Base-by-base conservation (phyloP, 371 early-diverging fungal species). In the Apophysomyces ossiformis region DNA sequence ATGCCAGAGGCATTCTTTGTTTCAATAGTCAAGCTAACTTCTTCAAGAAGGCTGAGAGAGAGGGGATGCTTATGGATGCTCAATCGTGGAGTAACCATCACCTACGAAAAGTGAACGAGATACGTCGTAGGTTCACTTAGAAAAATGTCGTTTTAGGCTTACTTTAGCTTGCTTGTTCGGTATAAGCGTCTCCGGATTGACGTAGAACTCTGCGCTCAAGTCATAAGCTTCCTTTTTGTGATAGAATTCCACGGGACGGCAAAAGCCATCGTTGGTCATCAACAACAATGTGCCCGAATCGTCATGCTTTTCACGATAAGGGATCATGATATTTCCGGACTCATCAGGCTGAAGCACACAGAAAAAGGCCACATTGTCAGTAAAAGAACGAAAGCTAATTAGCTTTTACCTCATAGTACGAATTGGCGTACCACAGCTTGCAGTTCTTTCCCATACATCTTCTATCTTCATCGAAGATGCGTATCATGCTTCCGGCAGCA, bases 401-500 rank as follows among this genome's bases (percentile, higher is more conserved):
- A 7, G 26, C 9, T 39, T 57, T 72, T 77, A 82, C 83, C 79
- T 84, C 71, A 60, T 81, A 85, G 26, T 67, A 75, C 35, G 67
- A 64, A 37, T 83, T 82, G 7, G 69, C 68, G 50, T 74, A 73
- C 85, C 80, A 83, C 1, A 86, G 58, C 36, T 74, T 68, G 43
- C 74, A 69, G 18, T 72, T 47, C 5, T 73, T 37, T 12, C 47
- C 37, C 5, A 84, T 26, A 7, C 70, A 57, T 11, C 64, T 47
- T 9, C 72, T 71, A 0, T 74, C 43, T 60, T 87, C 88, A 65
- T 84, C 79, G 5, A 85, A 54, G 11, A 86, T 67, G 0, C 73
- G 71, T 26, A 86, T 61, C 18, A 85, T 58, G 65, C 86, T 86
- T 0, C 88, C 88, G 0, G 81, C 85, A 4, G 72, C 56, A 18